A percentile compares a stretch with the other conserved stretches of the same genome.
phyloP scores from a whole-genome alignment of 345 rosid genomes.

The Erysimum cheiranthoides region DNA sequence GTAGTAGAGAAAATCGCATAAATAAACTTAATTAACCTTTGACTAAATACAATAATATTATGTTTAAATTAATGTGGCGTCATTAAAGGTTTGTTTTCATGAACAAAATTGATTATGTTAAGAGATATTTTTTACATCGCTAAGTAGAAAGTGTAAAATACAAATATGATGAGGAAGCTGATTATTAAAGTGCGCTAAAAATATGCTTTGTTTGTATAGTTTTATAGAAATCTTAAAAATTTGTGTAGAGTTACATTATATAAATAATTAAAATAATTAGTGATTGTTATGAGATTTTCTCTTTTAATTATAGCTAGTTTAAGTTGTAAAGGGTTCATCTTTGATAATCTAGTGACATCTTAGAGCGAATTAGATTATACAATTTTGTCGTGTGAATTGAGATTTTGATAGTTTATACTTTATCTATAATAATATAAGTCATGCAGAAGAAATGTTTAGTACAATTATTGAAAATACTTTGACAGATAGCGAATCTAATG shows the following conservation, averaged over 20 bases:
- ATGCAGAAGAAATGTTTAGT: slow-evolving; percentile 1
- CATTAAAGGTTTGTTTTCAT: not conserved
- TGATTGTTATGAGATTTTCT: not conserved
- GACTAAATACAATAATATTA: too few relatives aligned
- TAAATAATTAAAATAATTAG: not conserved
- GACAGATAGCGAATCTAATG: slow-evolving; percentile 8
- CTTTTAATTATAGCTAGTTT: not conserved
- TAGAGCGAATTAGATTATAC: not conserved
- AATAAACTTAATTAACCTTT: too few relatives aligned
- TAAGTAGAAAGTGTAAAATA: not conserved
- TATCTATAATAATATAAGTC: not conserved
- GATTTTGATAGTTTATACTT: not conserved
- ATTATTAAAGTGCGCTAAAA: not conserved
- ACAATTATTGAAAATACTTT: slow-evolving; percentile 15
- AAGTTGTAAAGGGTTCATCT: not conserved
- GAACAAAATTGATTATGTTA: not conserved
- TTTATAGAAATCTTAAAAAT: not conserved
- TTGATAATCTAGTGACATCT: not conserved
- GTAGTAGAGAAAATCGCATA: too few relatives aligned
- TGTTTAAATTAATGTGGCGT: too few relatives aligned
- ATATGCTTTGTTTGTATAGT: not conserved
- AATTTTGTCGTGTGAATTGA: not conserved
- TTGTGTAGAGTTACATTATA: not conserved
- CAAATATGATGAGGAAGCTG: not conserved
- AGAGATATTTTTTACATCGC: not conserved